Percentiles rank a stretch among this genome's conserved stretches.
Conservation (phyloP, 768 basidiomycete species). For the Chalciporus chontae region DNA sequence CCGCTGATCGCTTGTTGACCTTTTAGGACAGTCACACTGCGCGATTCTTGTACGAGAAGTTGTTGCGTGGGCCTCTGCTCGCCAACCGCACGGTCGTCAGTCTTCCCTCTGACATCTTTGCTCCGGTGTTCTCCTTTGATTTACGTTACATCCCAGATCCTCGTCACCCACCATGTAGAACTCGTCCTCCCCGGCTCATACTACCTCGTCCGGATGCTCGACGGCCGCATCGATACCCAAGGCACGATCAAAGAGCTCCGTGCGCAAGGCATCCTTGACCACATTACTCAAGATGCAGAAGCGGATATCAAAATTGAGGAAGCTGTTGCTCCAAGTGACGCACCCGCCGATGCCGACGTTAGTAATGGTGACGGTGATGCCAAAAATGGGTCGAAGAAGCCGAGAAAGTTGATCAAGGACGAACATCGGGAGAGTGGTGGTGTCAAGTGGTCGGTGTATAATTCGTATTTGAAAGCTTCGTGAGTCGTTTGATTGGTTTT, state of each 20-base stretch:
- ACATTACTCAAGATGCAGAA: slow-evolving; percentile 52
- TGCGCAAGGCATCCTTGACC: slow-evolving; percentile 55
- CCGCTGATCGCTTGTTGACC: not conserved
- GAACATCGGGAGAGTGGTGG: slow-evolving; percentile 78
- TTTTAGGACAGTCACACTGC: slow-evolving; percentile 66
- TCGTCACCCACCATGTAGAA: slow-evolving; percentile 84
- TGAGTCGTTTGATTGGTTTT: slow-evolving; percentile 21
- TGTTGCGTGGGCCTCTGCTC: slow-evolving; percentile 65
- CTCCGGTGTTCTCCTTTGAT: not conserved
- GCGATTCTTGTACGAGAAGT: slow-evolving; percentile 56
- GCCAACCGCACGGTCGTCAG: slow-evolving; percentile 63
- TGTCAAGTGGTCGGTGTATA: slow-evolving; percentile 75
- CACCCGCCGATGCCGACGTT: slow-evolving; percentile 1
- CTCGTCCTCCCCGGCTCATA: slow-evolving; percentile 71
- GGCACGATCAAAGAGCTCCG: slow-evolving; percentile 66
- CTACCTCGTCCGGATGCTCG: slow-evolving; percentile 75
- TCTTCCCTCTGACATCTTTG: not conserved
- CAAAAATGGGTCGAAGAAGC: slow-evolving; percentile 45
- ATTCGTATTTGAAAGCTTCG: slow-evolving; percentile 70
- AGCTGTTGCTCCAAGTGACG: slow-evolving; percentile 16
- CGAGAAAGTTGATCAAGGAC: slow-evolving; percentile 73
- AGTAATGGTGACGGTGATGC: not conserved
- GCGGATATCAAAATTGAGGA: slow-evolving; percentile 48
- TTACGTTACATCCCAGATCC: slow-evolving; percentile 36
- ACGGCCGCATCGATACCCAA: slow-evolving; percentile 75